Conservation (phyloP, 1,139 yeast species). For the Blastobotrys malaysiensis region DNA sequence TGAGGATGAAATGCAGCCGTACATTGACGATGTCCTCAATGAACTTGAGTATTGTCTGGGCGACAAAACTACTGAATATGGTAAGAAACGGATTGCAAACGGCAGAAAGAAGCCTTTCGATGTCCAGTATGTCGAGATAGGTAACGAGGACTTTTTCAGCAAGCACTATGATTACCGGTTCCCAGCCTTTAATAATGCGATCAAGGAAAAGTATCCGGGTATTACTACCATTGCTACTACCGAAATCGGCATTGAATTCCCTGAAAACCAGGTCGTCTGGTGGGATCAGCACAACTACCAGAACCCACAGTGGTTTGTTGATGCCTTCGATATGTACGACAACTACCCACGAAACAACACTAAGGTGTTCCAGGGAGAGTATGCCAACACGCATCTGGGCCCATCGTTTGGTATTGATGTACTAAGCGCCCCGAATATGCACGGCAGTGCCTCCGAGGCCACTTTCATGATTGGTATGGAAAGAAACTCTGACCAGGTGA, state of each 20-base stretch:
- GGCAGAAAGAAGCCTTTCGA: conserved; percentile 4
- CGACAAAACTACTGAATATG: conserved; percentile 2
- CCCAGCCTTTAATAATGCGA: conserved; percentile 4
- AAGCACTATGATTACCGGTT: conserved; percentile 6
- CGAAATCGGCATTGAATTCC: conserved; percentile 3
- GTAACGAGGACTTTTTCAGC: conserved; percentile 5
- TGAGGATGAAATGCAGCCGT: conserved; percentile 1
- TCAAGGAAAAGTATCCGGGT: conserved; percentile 1
- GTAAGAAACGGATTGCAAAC: background rate
- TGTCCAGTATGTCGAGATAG: conserved; percentile 3
- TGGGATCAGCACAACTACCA: conserved; percentile 7
- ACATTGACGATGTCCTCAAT: conserved; percentile 1
- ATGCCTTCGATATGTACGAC: conserved; percentile 4
- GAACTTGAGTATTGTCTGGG: conserved; percentile 4
- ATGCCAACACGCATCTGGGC: conserved; percentile 1
- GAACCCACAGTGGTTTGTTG: conserved; percentile 3
- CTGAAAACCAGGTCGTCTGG: conserved; percentile 4
- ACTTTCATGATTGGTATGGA: conserved; percentile 6
- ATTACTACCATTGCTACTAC: conserved; percentile 2
- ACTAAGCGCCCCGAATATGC: conserved; percentile 1
- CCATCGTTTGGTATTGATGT: background rate
- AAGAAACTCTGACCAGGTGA: conserved; percentile 2
- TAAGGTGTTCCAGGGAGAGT: conserved; percentile 6
- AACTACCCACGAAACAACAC: conserved; percentile 7
- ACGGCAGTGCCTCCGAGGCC: conserved; percentile 3